A percentile compares a stretch with the other conserved stretches of the same genome.
Conservation (phyloP, 1,284 basidiomycete genomes). For the Chondrostereum purpureum region DNA sequence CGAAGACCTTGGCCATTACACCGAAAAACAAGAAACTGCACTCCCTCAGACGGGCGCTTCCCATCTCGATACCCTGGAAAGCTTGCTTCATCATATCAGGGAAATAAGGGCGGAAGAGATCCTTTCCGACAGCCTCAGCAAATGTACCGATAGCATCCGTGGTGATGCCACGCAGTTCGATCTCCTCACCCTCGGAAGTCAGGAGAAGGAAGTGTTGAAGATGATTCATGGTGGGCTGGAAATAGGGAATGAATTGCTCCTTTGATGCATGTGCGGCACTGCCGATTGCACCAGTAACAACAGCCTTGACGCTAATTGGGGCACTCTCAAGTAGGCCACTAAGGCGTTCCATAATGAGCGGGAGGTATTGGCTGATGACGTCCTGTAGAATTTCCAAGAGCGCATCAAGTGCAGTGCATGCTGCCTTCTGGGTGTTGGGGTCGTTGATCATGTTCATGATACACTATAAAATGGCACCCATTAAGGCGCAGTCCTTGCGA, state of each 20-base stretch:
- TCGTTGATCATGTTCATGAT: conserved; percentile 91
- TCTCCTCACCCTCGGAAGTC: conserved; percentile 81
- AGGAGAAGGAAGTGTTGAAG: conserved; percentile 85
- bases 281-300: conserved; percentile 97
- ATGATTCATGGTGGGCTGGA: conserved; percentile 86
- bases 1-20: conserved; percentile 95
- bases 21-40: conserved; percentile 99
- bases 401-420: conserved; percentile 95
- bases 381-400: conserved; percentile 94
- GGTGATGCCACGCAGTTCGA: conserved; percentile 93
- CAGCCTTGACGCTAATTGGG: conserved; percentile 83
- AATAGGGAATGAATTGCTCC: conserved; percentile 90
- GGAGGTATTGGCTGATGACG: conserved; percentile 87
- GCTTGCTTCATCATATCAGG: conserved; percentile 93
- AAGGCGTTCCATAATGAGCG: conserved; percentile 94
- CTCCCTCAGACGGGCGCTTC: conserved; percentile 85
- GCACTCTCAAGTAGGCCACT: conserved; percentile 85
- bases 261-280: conserved; percentile 98
- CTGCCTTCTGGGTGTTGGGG: conserved; percentile 81
- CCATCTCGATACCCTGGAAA: conserved; percentile 86
- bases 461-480: conserved; percentile 39
- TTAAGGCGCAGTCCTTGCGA: too few relatives aligned
- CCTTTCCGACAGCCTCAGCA: conserved; percentile 93
- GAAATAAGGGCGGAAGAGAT: conserved; percentile 94
- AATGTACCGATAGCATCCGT: conserved; percentile 99